These are phyloP conservation scores for Salix arbutifolia DNA, from an alignment of 345 rosid species.

Conservation along the genomic window DNA sequence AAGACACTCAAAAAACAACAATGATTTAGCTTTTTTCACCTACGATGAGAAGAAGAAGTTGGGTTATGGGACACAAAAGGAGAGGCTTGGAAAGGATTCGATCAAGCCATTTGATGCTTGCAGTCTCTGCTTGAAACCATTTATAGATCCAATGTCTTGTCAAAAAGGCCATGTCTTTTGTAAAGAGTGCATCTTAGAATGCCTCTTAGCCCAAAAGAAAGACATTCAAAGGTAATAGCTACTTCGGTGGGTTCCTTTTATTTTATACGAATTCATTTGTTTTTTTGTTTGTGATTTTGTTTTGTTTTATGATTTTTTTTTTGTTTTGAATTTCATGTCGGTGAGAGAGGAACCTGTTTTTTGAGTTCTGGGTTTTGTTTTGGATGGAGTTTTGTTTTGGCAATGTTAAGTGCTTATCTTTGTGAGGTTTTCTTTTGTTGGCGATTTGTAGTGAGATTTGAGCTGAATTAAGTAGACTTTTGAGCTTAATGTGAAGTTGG, in stretches of 20 bases:
- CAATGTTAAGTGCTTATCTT: too few relatives aligned
- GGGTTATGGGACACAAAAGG: conserved; percentile 93
- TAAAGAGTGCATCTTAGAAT: conserved; percentile 86
- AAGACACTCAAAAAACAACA: conserved; percentile 96
- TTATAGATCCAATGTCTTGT: conserved; percentile 88
- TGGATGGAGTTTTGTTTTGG: too few relatives aligned
- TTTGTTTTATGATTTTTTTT: background rate
- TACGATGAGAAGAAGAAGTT: conserved; percentile 94
- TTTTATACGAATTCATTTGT: background rate
- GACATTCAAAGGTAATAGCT: conserved; percentile 62
- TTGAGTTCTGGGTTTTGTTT: too few relatives aligned
- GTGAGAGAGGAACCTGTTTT: too few relatives aligned
- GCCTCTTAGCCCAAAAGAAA: conserved; percentile 83
- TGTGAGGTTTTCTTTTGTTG: too few relatives aligned
- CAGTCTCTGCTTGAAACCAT: conserved; percentile 84
- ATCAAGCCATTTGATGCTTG: conserved; percentile 95
- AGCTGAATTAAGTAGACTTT: too few relatives aligned
- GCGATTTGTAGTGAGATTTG: too few relatives aligned
- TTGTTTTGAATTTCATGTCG: background rate
- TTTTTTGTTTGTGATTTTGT: background rate
- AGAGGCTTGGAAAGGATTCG: conserved; percentile 90
- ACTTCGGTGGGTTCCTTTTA: too few relatives aligned
- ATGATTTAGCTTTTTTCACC: conserved; percentile 92
- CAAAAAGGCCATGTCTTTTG: conserved; percentile 89
- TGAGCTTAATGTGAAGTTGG: too few relatives aligned